These are phyloP conservation scores for Ceratocystis diversiconidia DNA, from an alignment of 2,329 filamentous ascomycete species.

Conservation along the genomic window DNA sequence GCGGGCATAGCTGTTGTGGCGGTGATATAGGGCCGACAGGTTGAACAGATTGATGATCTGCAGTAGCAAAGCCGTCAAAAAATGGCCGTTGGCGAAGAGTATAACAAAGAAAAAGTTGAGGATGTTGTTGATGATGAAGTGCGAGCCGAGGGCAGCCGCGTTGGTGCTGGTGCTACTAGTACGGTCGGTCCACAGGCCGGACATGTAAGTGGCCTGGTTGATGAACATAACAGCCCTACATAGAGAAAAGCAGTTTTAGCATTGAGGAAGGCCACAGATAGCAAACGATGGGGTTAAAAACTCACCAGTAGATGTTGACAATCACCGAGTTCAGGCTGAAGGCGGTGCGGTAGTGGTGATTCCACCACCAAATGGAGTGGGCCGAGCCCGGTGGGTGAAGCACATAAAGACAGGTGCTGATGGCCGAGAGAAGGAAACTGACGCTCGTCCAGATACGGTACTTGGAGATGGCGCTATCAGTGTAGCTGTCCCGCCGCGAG, in stretches of 20 bases:
- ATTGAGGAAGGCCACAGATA: no score
- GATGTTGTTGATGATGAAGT: conserved; percentile 79
- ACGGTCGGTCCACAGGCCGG: conserved; percentile 58
- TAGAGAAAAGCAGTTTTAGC: neutral
- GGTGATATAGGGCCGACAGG: conserved; percentile 64
- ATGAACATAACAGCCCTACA: conserved; percentile 57
- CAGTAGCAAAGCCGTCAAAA: conserved; percentile 61
- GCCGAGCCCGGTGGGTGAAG: conserved; percentile 43
- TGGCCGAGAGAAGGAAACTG: conserved; percentile 59
- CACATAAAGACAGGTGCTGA: conserved; percentile 62
- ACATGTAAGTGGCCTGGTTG: conserved; percentile 61
- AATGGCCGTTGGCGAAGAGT: conserved; percentile 65
- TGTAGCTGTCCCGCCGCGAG: conserved; percentile 52
- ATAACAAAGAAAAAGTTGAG: conserved; percentile 70
- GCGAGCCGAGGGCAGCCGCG: conserved; percentile 63
- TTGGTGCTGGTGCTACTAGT: conserved; percentile 36
- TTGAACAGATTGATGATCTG: conserved; percentile 73
- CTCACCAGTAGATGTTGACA: conserved; percentile 45
- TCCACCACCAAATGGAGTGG: conserved; percentile 62
- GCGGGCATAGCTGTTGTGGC: conserved; percentile 49
- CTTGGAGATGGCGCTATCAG: conserved; percentile 43
- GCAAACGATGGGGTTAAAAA: neutral
- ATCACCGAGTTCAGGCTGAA: conserved; percentile 59
- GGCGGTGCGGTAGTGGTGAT: conserved; percentile 49
- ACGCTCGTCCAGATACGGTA: conserved; percentile 65